Evolutionary conservation across 108 stramenopile genomes (phyloP).

Genomic region (Cyclotella baltica): DNA sequence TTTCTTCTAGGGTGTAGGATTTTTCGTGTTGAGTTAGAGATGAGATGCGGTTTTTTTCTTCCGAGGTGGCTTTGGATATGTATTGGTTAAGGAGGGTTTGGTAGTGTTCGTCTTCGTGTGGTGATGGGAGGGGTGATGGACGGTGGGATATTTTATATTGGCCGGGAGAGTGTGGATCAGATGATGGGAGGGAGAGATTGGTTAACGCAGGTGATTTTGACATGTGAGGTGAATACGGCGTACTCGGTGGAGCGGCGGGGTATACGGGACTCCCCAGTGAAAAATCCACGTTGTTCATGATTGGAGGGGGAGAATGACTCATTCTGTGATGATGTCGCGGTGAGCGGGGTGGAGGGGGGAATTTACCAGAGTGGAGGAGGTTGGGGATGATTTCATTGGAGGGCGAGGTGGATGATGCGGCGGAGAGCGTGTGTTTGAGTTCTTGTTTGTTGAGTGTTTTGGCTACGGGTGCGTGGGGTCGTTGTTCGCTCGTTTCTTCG

Average conservation of each 20-base stretch:
- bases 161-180: too few relatives aligned
- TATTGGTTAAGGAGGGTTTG: conserved; percentile 11
- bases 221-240: conserved; percentile 26
- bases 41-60: conserved; percentile 9
- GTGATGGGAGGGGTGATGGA: background rate
- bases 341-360: conserved; percentile 11
- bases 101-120: conserved; percentile 16
- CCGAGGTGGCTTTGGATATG: background rate
- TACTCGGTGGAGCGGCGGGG: conserved; percentile 35
- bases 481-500: background rate
- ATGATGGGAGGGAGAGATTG: background rate
- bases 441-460: conserved; percentile 10
- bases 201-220: background rate
- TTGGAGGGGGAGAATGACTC: conserved; percentile 8
- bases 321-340: background rate
- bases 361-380: conserved; percentile 14
- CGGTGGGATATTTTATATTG: background rate
- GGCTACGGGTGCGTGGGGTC: background rate
- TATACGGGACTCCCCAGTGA: background rate
- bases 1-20: conserved; percentile 28
- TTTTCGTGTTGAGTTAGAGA: conserved; percentile 15
- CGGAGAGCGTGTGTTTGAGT: conserved; percentile 7
- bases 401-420: too few relatives aligned
- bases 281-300: background rate
- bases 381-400: conserved; percentile 6